Percentiles rank a stretch among this genome's conserved stretches.
Evolutionary conservation across 1,284 basidiomycete genomes (phyloP).

Genomic region (Naganishia sp.): DNA sequence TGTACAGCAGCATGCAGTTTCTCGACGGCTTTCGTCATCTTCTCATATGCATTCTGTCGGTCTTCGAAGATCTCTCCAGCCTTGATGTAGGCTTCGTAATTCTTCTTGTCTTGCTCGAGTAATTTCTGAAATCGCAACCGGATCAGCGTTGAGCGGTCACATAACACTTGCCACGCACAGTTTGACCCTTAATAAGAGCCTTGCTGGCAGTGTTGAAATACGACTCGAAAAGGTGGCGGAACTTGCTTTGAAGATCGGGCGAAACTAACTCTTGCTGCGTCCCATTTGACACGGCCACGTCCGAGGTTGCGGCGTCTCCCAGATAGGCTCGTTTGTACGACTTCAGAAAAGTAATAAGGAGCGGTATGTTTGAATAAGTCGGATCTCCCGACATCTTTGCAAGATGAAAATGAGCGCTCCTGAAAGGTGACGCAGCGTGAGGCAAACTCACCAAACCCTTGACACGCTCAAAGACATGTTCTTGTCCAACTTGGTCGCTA

Average conservation of each 20-base stretch:
- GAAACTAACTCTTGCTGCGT: constrained; percentile 66
- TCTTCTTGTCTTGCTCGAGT: constrained; percentile 92
- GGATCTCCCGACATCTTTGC: constrained; percentile 79
- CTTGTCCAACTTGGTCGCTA: constrained; percentile 80
- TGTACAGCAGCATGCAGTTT: constrained; percentile 82
- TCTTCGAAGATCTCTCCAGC: constrained; percentile 99
- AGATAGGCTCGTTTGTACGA: constrained; percentile 78
- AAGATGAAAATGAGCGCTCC: neutral
- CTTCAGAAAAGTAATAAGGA: constrained; percentile 81
- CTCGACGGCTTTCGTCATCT: constrained; percentile 94
- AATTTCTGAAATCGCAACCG: constrained; percentile 63
- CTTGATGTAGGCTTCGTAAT: constrained; percentile 97
- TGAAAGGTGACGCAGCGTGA: neutral
- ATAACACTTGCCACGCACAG: constrained; percentile 59
- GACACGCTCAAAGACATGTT: constrained; percentile 72
- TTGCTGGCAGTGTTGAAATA: constrained; percentile 91
- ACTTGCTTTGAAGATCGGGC: constrained; percentile 78
- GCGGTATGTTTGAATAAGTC: constrained; percentile 76
- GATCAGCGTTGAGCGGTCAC: neutral
- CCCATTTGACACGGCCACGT: constrained; percentile 21
- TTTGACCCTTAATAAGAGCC: constrained; percentile 86
- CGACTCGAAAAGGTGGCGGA: constrained; percentile 87
- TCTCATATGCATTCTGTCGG: constrained; percentile 96
- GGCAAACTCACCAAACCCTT: constrained; percentile 63
- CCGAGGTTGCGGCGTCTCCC: constrained; percentile 61